Evolutionary conservation across 495 filamentous ascomycete species (phyloP), one percentile per base, ranked within the genome.

Genomic region (Neurospora sp.): DNA sequence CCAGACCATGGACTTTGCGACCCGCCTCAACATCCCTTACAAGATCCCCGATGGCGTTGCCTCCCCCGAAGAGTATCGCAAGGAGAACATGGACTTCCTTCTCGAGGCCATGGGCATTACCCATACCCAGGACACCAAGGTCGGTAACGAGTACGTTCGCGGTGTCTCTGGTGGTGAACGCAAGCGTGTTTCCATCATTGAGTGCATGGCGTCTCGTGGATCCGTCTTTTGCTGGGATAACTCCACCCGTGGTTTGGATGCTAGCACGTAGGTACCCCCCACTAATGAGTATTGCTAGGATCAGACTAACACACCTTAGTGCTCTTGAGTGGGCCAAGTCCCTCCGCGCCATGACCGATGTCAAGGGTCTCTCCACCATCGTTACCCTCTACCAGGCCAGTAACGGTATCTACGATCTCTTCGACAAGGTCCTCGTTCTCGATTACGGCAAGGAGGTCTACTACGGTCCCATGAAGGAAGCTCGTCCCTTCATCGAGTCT

Each of bases 141-240:
- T 97, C 8, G 94, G 94, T 40, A 93, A 96, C 79, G 91, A 91
- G 76, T 94, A 88, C 75, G 88, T 94, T 10, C 88, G 93, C 18
- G 89, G 90, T 59, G 88, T 89, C 0, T 90, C 88, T 79, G 86
- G 89, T n/a, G 88, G 88, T 76, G 81, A 86, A 81, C 78, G 89
- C 80, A 84, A 84, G 44, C 82, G 87, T 48, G 85, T 87, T n/a
- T 84, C 82, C 22, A 84, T 88, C 59, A 83, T 86, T 59, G 86
- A 89, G 75, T 78, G 70, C 69, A 69, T 78, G 71, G 72, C 75
- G 41, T 75, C 76, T 4, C 69, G 75, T 12, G 74, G 71, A 27
- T 78, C 76, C 16, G 80, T 88, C 31, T 82, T 83, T 38, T 82
- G 83, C 53, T 87, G 83, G 82, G 87, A 88, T 69, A 88, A 89